phyloP scores from a whole-genome alignment of 768 basidiomycete genomes.

The Leccinum longicurvipes region DNA sequence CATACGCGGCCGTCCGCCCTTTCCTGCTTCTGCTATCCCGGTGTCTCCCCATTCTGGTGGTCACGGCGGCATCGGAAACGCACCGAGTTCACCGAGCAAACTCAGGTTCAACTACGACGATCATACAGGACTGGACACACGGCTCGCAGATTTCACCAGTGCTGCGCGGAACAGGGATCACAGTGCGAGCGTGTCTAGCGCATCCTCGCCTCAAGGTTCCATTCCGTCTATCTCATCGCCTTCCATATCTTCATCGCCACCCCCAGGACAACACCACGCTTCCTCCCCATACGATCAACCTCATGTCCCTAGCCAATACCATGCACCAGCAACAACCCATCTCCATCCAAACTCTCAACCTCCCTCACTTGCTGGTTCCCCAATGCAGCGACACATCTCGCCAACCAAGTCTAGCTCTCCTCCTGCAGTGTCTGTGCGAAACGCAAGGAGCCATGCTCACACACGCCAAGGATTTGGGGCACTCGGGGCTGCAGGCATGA shows the following conservation, averaged over 20 bases:
- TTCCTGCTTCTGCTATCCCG: slow-evolving; percentile 16
- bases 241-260: slow-evolving; percentile 46
- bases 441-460: slow-evolving; percentile 49
- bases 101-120: slow-evolving; percentile 12
- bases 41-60: background rate
- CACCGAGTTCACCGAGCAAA: slow-evolving; percentile 33
- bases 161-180: slow-evolving; percentile 45
- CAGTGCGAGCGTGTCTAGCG: slow-evolving; percentile 72
- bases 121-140: slow-evolving; percentile 28
- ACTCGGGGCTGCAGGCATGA: slow-evolving; percentile 39
- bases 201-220: slow-evolving; percentile 72
- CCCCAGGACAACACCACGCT: slow-evolving; percentile 26
- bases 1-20: slow-evolving; percentile 42
- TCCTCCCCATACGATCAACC: slow-evolving; percentile 23
- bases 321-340: slow-evolving; percentile 6
- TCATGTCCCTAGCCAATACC: slow-evolving; percentile 1
- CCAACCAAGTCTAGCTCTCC: slow-evolving; percentile 60
- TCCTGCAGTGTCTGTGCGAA: slow-evolving; percentile 54
- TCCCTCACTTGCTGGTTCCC: slow-evolving; percentile 24
- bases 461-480: slow-evolving; percentile 43
- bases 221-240: slow-evolving; percentile 82
- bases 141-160: slow-evolving; percentile 33
- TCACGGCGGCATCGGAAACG: background rate
- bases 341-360: slow-evolving; percentile 17
- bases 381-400: slow-evolving; percentile 49